Evolutionary conservation across 257 asterid genomes (phyloP).

Genomic region (Forsythia viridissima): DNA sequence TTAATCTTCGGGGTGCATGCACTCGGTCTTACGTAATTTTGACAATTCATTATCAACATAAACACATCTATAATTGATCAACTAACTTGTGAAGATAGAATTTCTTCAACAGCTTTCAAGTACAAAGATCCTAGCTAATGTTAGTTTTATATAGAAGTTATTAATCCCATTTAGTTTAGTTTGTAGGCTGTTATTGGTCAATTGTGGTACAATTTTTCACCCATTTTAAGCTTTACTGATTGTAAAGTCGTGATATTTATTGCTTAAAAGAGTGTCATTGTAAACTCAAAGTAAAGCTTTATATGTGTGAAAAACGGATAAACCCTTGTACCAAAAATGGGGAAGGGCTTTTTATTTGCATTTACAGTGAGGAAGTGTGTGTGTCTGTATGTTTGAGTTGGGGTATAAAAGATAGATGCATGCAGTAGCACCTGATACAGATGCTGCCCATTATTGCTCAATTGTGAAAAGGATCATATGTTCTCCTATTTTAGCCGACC

Average conservation of each 20-base stretch:
- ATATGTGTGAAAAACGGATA: conserved; percentile 6
- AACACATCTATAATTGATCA: too few relatives aligned
- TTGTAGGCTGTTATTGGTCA: too few relatives aligned
- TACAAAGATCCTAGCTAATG: too few relatives aligned
- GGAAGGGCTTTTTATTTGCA: background rate
- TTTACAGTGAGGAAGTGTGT: background rate
- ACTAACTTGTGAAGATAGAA: too few relatives aligned
- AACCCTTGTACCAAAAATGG: conserved; percentile 22
- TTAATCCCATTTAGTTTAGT: too few relatives aligned
- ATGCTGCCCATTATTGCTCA: conserved; percentile 63
- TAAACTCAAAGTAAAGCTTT: conserved; percentile 31
- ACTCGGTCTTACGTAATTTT: too few relatives aligned
- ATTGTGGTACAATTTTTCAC: background rate
- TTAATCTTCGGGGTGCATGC: too few relatives aligned
- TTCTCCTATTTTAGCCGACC: too few relatives aligned
- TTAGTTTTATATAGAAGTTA: too few relatives aligned
- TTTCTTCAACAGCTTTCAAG: too few relatives aligned
- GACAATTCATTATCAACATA: too few relatives aligned
- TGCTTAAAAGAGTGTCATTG: conserved; percentile 1
- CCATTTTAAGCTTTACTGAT: background rate
- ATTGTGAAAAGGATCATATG: too few relatives aligned
- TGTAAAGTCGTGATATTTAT: conserved; percentile 18
- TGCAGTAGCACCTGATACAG: conserved; percentile 98
- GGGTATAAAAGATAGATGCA: conserved; percentile 52
- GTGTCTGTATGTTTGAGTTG: conserved; percentile 33